Base-by-base conservation (phyloP, 139 green algal genomes). In the Chlorella sp. region DNA sequence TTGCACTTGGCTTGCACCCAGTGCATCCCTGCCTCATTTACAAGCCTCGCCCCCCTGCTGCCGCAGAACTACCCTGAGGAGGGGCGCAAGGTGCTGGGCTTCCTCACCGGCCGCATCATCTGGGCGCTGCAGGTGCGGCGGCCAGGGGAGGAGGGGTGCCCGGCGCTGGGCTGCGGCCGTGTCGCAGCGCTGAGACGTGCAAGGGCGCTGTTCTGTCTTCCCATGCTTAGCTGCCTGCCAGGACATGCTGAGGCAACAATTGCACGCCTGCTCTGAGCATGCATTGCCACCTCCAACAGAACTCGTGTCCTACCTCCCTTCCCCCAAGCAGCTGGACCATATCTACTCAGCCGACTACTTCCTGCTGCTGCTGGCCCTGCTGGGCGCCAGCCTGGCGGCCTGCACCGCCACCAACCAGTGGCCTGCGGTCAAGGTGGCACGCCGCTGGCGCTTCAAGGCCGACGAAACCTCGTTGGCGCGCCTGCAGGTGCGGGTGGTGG, bases 321-420 rank as follows among this genome's bases (percentile, higher is more conserved):
- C 51, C 11, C 51, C 51, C n/a, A n/a, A n/a, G 12, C 51, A 60
- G 51, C 51, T 92, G 83, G 93, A 98, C 91, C 95, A 98, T 87
- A 97, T 98, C 78, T 98, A 98, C 91, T 93, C 88, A 0, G 87
- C 92, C 11, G 85, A 88, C 74, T 98, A 98, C 89, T 99, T 99
- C 88, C 93, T 98, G 69, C 82, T 57, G 6, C 84, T 96, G n/a
- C 86, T 98, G 51, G 93, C 39, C 18, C 86, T 98, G 70, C 90
- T 99, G 69, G 96, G 78, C 0, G 94, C 92, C 41, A 98, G 94
- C 1, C 90, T 99, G 32, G 88, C 92, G 13, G 98, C 97, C 12
- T 99, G 98, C 93, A 99, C 96, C 32, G 87, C 83, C 80, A 98
- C 96, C 15, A 94, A 94, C 28, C 97, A 99, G 85, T 90, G 87